Conservation (phyloP, 805 yeast genomes). For the Saccharomycopsis vini region DNA sequence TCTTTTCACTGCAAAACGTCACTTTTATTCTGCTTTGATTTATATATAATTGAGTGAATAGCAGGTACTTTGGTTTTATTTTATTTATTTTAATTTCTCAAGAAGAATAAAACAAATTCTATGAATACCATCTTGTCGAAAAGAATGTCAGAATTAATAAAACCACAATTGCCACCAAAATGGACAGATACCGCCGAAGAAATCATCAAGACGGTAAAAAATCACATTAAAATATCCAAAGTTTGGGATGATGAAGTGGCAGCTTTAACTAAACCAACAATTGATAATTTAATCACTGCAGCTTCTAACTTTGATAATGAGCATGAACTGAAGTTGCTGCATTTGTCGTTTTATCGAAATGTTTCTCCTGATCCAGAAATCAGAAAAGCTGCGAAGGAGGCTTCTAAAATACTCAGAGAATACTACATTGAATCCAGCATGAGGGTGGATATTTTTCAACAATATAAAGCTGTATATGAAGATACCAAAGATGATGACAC, state of each 20-base stretch:
- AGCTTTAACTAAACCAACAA: conserved; percentile 37
- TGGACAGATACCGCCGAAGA: conserved; percentile 55
- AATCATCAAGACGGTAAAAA: conserved; percentile 34
- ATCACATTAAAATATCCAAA: conserved; percentile 35
- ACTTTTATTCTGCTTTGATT: no score
- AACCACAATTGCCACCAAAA: conserved; percentile 28
- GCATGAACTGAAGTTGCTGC: conserved; percentile 35
- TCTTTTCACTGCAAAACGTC: no score
- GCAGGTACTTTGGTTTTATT: no score
- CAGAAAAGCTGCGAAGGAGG: conserved; percentile 4
- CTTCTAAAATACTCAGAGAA: conserved; percentile 45
- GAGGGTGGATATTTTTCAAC: conserved; percentile 56
- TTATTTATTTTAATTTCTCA: no score
- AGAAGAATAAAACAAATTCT: no score
- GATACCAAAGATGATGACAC: conserved; percentile 22
- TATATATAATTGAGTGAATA: no score
- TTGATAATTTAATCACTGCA: conserved; percentile 50
- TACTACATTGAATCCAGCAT: conserved; percentile 52
- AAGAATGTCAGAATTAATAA: background rate
- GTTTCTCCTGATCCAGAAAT: conserved; percentile 44
- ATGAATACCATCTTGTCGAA: no score
- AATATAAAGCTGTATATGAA: conserved; percentile 44
- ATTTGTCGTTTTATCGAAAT: conserved; percentile 60
- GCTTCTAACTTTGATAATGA: conserved; percentile 42
- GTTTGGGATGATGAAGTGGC: conserved; percentile 48